A percentile compares a stretch with the other conserved stretches of the same genome.
Evolutionary conservation across 345 rosid species (phyloP).

Genomic region (Acer saccharum): DNA sequence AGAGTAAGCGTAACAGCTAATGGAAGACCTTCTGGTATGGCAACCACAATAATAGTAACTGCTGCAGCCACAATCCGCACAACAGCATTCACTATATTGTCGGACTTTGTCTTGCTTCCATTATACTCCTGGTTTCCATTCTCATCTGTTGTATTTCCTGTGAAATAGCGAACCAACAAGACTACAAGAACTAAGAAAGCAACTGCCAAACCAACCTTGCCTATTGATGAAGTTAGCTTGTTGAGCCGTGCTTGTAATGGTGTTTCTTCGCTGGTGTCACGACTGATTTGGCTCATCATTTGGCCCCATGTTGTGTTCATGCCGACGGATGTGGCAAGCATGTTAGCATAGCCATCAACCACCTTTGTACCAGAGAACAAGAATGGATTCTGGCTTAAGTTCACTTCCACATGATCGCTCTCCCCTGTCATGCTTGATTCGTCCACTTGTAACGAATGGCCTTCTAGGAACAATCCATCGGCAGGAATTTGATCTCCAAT

Average conservation of each 20-base stretch:
- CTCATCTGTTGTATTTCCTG: slow-evolving; percentile 38
- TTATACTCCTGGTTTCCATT: slow-evolving; percentile 28
- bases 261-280: slow-evolving; percentile 29
- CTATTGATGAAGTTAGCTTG: slow-evolving; percentile 35
- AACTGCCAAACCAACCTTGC: slow-evolving; percentile 40
- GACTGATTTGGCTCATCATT: slow-evolving; percentile 36
- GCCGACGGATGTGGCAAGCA: slow-evolving; percentile 45
- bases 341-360: slow-evolving; percentile 26
- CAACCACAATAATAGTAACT: slow-evolving; percentile 29
- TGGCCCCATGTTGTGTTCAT: slow-evolving; percentile 44
- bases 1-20: slow-evolving; percentile 46
- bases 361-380: slow-evolving; percentile 35
- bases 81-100: slow-evolving; percentile 25
- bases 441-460: slow-evolving; percentile 24
- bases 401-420: slow-evolving; percentile 12
- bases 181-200: slow-evolving; percentile 38
- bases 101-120: slow-evolving; percentile 24
- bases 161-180: slow-evolving; percentile 40
- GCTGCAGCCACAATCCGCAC: slow-evolving; percentile 43
- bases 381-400: slow-evolving; percentile 19
- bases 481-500: slow-evolving; percentile 43
- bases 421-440: slow-evolving; percentile 37
- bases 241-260: slow-evolving; percentile 43
- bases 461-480: slow-evolving; percentile 33
- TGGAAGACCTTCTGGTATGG: slow-evolving; percentile 40